Conservation (phyloP, 2,329 filamentous ascomycete genomes). For the Paecilomyces niveus region DNA sequence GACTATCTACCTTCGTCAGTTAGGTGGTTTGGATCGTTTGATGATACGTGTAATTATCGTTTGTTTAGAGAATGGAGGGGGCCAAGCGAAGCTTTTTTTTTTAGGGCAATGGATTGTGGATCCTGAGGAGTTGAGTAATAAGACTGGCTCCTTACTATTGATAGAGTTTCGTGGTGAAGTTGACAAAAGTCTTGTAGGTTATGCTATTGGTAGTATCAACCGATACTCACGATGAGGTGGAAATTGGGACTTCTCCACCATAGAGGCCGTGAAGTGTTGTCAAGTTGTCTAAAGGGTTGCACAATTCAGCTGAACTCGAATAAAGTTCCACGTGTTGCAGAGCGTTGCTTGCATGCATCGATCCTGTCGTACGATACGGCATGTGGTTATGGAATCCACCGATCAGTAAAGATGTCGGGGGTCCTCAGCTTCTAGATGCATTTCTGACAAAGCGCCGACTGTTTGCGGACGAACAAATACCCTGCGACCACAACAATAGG, state of each 20-base stretch:
- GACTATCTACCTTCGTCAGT: no score
- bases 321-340: not conserved
- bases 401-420: no score
- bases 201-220: not conserved
- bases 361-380: not conserved
- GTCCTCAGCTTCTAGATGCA: not conserved
- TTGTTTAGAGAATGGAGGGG: no score
- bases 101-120: no score
- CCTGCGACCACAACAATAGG: not conserved
- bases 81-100: no score
- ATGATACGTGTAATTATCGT: no score
- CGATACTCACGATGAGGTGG: not conserved
- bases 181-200: not conserved
- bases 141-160: no score
- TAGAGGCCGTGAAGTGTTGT: no score
- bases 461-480: not conserved
- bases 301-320: not conserved
- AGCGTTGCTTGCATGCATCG: not conserved
- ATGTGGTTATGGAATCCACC: not conserved
- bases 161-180: not conserved
- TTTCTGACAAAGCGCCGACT: not conserved
- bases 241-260: not conserved
- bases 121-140: no score
- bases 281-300: not conserved
- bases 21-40: no score